Evolutionary conservation across 768 basidiomycete species (phyloP), one percentile per base, ranked within the genome.

Genomic region (Pulveroboletus frians): DNA sequence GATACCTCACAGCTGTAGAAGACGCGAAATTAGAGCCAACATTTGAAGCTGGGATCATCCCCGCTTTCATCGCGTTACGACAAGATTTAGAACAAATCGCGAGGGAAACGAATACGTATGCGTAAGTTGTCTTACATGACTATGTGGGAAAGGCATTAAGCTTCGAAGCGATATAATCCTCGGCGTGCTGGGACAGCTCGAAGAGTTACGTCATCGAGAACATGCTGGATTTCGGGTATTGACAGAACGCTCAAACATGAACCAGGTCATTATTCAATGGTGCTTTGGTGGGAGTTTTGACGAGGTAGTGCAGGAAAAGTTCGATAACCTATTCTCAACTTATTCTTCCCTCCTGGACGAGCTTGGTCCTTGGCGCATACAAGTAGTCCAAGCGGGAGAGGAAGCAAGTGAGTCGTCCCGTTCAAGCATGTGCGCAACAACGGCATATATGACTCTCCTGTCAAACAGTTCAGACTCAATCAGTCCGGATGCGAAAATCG

Each of bases 381-480:
- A 60, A 23, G 60, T 58, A 34, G 61, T 66, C 36, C 65, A 67
- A 49, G 59, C 62, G 9, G 59, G 68, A 18, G 66, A 70, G 45
- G 58, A 63, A 40, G 62, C 60, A 51, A 52, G 73, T 75, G 48
- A 52, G 69, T 63, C 8, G 20, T 47, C 39, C 27, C 3, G 27
- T 32, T 13, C 3, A n/a, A 41, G 10, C n/a, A 41, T n/a, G 18
- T 35, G 13, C 20, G 45, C 35, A 36, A 20, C 20, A 15, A 18
- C 27, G 27, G 39, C 37, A 54, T 46, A 54, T 40, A 60, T 18
- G 37, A 11, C 23, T 39, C 4, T 18, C 14, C 17, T n/a, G 37
- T 44, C 4, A 6, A 51, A 47, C 29, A 74, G 73, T 64, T 20
- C 63, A 68, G 57, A 34, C 47, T 9, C 72, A 72, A 23, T 50